Percentiles rank a stretch among this genome's conserved stretches.
phyloP scores from a whole-genome alignment of 305 asterid genomes.

The Fraxinus baroniana region DNA sequence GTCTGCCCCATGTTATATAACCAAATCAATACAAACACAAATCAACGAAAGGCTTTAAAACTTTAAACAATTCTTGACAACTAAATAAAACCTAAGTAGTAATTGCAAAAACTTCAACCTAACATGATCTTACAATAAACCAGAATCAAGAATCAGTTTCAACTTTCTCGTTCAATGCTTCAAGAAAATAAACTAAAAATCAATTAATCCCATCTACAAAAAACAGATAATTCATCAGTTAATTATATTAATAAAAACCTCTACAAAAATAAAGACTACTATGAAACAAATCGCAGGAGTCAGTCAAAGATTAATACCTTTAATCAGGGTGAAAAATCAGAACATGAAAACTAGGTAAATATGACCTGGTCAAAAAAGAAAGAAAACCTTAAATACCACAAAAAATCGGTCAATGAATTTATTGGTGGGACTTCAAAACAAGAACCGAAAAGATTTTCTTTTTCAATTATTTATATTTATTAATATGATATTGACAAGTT shows the following conservation, averaged over 20 bases:
- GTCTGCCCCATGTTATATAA: neutral
- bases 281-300: constrained; percentile 29
- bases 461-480: constrained; percentile 19
- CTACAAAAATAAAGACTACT: constrained; percentile 13
- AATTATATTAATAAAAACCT: constrained; percentile 16
- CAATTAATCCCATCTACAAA: constrained; percentile 4
- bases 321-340: constrained; percentile 25
- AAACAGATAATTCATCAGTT: constrained; percentile 13
- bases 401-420: constrained; percentile 20
- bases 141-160: constrained; percentile 17
- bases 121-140: constrained; percentile 12
- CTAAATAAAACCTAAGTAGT: constrained; percentile 18
- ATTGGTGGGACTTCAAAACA: constrained; percentile 19
- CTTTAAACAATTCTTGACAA: neutral
- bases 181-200: constrained; percentile 12
- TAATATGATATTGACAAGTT: constrained; percentile 27
- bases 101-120: constrained; percentile 25
- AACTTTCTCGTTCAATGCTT: constrained; percentile 24
- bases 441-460: constrained; percentile 21
- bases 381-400: constrained; percentile 21
- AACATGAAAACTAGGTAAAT: constrained; percentile 21
- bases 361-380: constrained; percentile 25
- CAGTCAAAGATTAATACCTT: constrained; percentile 20
- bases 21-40: constrained; percentile 22
- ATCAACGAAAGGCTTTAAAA: constrained; percentile 6